These are phyloP conservation scores for Sugiyamaella marilandica DNA, from an alignment of 805 yeast genomes.

Conservation along the genomic window DNA sequence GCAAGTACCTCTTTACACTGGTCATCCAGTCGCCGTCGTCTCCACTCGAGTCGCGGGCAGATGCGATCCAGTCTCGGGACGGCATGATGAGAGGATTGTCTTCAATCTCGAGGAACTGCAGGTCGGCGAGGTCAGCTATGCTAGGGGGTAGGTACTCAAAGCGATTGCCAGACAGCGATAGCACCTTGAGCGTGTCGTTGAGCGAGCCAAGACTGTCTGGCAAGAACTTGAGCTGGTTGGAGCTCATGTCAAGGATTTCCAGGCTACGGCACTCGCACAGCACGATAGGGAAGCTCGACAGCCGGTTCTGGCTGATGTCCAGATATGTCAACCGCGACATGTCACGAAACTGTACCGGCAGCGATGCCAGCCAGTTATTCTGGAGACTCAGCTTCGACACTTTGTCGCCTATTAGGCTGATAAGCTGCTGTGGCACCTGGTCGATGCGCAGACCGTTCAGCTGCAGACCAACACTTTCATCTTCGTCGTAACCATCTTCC, in stretches of 20 bases:
- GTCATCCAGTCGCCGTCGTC: constrained; percentile 45
- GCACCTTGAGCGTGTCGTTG: constrained; percentile 41
- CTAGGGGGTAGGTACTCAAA: constrained; percentile 51
- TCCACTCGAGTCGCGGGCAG: constrained; percentile 30
- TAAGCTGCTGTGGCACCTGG: constrained; percentile 37
- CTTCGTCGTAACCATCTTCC: constrained; percentile 15
- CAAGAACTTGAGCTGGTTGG: constrained; percentile 46
- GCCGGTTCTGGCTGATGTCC: constrained; percentile 59
- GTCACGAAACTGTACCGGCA: constrained; percentile 44
- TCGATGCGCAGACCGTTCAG: constrained; percentile 38
- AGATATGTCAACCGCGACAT: constrained; percentile 50
- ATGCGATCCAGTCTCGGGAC: constrained; percentile 37
- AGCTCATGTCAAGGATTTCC: constrained; percentile 63
- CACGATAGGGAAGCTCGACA: constrained; percentile 48
- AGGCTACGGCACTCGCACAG: constrained; percentile 37
- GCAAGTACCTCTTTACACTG: constrained; percentile 38
- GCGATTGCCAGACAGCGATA: constrained; percentile 58
- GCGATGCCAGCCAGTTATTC: constrained; percentile 42
- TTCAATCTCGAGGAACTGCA: constrained; percentile 56
- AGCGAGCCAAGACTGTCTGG: constrained; percentile 42
- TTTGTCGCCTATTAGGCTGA: constrained; percentile 34
- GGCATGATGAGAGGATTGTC: constrained; percentile 58
- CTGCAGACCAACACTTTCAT: constrained; percentile 32
- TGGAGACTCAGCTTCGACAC: constrained; percentile 53
- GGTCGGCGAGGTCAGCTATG: constrained; percentile 46